Percentiles rank a stretch among this genome's conserved stretches.
phyloP scores from a whole-genome alignment of 805 yeast species.

The Kregervanrija pseudodelftensis region DNA sequence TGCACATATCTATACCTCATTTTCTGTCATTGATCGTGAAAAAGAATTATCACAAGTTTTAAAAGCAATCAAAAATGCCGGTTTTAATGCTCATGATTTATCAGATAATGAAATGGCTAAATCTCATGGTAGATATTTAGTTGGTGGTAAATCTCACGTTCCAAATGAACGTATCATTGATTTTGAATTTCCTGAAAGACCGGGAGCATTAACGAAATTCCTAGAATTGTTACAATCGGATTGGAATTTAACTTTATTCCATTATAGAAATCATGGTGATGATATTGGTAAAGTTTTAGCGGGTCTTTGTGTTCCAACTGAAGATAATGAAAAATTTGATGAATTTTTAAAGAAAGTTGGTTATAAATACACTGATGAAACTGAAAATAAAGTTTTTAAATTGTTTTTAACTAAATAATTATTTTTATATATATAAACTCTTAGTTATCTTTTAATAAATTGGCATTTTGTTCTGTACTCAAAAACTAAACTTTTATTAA shows the following conservation, averaged over 20 bases:
- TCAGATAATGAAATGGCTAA: conserved; percentile 93
- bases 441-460: not conserved
- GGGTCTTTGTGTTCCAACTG: conserved; percentile 78
- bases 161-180: conserved; percentile 70
- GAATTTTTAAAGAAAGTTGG: conserved; percentile 64
- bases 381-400: conserved; percentile 79
- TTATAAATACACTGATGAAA: conserved; percentile 73
- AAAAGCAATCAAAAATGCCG: conserved; percentile 49
- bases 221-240: conserved; percentile 60
- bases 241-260: conserved; percentile 94
- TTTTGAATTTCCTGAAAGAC: conserved; percentile 96
- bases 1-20: conserved; percentile 85
- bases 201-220: conserved; percentile 86
- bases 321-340: conserved; percentile 57
- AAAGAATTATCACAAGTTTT: conserved; percentile 64
- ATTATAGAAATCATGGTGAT: conserved; percentile 94
- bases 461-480: not conserved
- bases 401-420: conserved; percentile 44
- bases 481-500: no score
- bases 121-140: conserved; percentile 90
- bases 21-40: conserved; percentile 70
- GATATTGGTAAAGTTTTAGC: conserved; percentile 91
- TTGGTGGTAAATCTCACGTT: conserved; percentile 80
- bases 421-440: no score
- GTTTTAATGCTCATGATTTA: conserved; percentile 74